Evolutionary conservation across 768 basidiomycete genomes (phyloP), one percentile per base, ranked within the genome.

Genomic region (Lyophyllum decastes): DNA sequence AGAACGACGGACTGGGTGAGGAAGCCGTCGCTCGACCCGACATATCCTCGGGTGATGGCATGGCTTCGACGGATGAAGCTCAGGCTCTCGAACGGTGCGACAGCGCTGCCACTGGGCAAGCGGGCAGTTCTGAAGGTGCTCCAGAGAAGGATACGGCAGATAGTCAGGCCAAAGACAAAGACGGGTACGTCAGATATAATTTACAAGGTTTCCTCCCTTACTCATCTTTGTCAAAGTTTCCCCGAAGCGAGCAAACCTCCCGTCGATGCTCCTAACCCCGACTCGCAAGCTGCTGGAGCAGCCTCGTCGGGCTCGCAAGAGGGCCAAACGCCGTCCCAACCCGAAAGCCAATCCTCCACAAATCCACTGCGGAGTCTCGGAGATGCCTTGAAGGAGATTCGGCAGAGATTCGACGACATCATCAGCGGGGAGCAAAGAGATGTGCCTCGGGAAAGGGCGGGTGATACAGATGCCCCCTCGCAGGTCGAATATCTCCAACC

Each of bases 371-470:
- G 94, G 49, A 90, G 85, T 61, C 84, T 95, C 2, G 94, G 94
- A 27, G 94, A 97, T 65, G 82, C 90, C 0, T 70, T 92, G 51
- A 84, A 89, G 62, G 89, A 95, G 64, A 89, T 95, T 53, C 86
- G 82, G 49, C 85, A 89, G 59, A 86, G 88, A n/a, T 85, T 94
- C 61, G 86, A 95, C 57, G 89, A 93, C 57, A 96, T 98, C 58
- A 73, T 89, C 54, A 75, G 82, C 53, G 68, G 74, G 8, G 69
- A 75, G 54, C 61, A 70, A 19, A 64, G 53, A 12, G 72, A 77
- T n/a, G 49, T 49, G 27, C 69, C 72, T 2, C 72, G 69, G 50
- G 73, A 79, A 40, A 66, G 70, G n/a, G 59, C 67, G 19, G 75
- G 77, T 41, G 75, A 81, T 35, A 68, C 73, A 0, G 71, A 66